Conservation (phyloP, 768 basidiomycete genomes). For the Omphalotus guepiniiformis region DNA sequence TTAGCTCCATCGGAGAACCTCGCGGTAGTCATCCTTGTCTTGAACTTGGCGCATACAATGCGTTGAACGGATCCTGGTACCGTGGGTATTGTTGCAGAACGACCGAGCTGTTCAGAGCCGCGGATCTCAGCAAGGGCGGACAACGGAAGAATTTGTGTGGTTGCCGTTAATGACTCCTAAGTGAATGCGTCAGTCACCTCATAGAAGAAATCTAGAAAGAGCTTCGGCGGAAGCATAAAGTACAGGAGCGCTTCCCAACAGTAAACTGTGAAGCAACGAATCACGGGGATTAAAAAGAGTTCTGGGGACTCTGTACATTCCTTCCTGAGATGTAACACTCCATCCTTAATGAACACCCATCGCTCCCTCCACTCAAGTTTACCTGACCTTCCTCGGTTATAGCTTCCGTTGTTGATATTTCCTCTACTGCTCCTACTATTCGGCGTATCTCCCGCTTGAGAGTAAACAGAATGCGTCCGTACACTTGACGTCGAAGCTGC, state of each 20-base stretch:
- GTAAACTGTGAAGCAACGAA: neutral
- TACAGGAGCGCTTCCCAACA: too few species aligned
- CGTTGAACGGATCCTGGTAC: slow-evolving; percentile 18
- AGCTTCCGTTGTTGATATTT: too few species aligned
- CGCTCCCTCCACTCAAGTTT: slow-evolving; percentile 57
- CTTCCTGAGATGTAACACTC: slow-evolving; percentile 49
- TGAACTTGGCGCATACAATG: slow-evolving; percentile 41
- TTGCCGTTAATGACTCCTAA: slow-evolving; percentile 30
- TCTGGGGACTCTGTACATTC: slow-evolving; percentile 32
- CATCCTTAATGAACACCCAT: slow-evolving; percentile 60
- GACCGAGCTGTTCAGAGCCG: slow-evolving; percentile 39
- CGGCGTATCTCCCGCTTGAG: neutral
- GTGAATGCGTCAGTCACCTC: too few species aligned
- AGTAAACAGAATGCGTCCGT: neutral
- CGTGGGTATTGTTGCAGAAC: slow-evolving; percentile 17
- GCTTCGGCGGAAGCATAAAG: too few species aligned
- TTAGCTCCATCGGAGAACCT: neutral
- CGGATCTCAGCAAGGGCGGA: slow-evolving; percentile 37
- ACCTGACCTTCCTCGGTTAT: neutral
- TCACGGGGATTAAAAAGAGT: neutral
- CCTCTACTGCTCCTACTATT: neutral
- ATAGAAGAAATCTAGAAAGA: too few species aligned
- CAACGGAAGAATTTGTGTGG: slow-evolving; percentile 37
- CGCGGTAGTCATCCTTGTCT: slow-evolving; percentile 4
- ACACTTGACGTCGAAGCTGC: neutral